Conservation (phyloP, 2,329 filamentous ascomycete species). For the Teratosphaeria zuluensis region DNA sequence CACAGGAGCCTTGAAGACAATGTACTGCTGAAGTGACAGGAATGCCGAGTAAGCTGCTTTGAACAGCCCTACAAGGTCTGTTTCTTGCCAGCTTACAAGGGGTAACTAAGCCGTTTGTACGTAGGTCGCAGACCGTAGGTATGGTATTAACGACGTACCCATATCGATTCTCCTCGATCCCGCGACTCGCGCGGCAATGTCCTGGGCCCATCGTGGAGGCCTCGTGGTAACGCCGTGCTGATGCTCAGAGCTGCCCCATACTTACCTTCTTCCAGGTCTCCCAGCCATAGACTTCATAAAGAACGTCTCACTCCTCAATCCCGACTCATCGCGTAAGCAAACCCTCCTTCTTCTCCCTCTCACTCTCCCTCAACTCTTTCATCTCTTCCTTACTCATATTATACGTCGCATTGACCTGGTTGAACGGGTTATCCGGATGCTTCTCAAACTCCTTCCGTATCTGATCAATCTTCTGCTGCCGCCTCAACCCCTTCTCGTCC, state of each 20-base stretch:
- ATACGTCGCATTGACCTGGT: slow-evolving; percentile 67
- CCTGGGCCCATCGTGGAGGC: too few species aligned
- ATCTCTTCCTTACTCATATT: slow-evolving; percentile 74
- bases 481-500: slow-evolving; percentile 66
- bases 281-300: too few species aligned
- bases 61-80: too few species aligned
- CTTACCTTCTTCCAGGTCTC: not conserved
- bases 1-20: too few species aligned
- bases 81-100: too few species aligned
- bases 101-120: too few species aligned
- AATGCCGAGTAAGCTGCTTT: too few species aligned
- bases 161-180: too few species aligned
- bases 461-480: slow-evolving; percentile 74
- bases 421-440: slow-evolving; percentile 90
- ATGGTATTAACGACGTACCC: too few species aligned
- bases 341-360: slow-evolving; percentile 22
- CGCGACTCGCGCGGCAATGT: not conserved
- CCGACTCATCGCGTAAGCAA: slow-evolving; percentile 8
- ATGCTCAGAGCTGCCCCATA: not conserved
- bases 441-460: slow-evolving; percentile 91
- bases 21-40: too few species aligned
- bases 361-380: slow-evolving; percentile 45
- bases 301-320: not conserved
- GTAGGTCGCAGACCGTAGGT: too few species aligned
- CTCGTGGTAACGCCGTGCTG: not conserved